Evolutionary conservation across 2,329 filamentous ascomycete species (phyloP), one percentile per base, ranked within the genome.

Genomic region (Fusarium sp.): DNA sequence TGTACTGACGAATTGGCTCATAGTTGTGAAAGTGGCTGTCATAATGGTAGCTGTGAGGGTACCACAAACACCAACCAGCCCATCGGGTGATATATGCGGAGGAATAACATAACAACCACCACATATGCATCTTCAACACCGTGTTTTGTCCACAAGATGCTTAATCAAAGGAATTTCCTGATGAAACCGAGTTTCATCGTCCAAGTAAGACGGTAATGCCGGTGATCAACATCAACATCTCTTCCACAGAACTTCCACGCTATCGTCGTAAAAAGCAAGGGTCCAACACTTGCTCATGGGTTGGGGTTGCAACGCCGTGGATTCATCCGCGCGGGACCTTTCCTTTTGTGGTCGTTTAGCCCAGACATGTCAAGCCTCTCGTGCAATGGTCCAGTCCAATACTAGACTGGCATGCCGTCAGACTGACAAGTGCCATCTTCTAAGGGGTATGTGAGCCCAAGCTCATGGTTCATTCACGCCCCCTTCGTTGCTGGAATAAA

Each of bases 301-400:
- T 74, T 74, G 72, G 70, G 72, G 72, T 74, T 73, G 48, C 72
- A 69, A 60, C 32, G 32, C 45, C 37, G 34, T 65, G 48, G 41
- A 65, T 65, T 40, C 53, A 32, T 55, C 54, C 30, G 30, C 37
- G 42, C 56, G 44, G 34, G 41, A 41, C 52, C 20, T 47, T 70
- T 52, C 48, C 66, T 6, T 37, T 42, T 32, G 22, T 41, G 55
- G 56, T 52, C 27, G 9, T 27, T 37, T 42, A 29, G 13, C 18
- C 44, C 20, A n/a, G 24, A 22, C 14, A 29, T 40, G 10, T 44
- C 61, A 32, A 65, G 44, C 46, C 49, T 62, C 32, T 41, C 34
- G 34, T 37, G 34, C 10, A n/a, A 37, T 37, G 9, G 34, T n/a
- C 18, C 34, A 37, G 18, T 37, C 29, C 29, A 30, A 12, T 57